These are phyloP conservation scores for Colletotrichum agaves DNA, from an alignment of 2,329 filamentous ascomycete species.

Conservation along the genomic window DNA sequence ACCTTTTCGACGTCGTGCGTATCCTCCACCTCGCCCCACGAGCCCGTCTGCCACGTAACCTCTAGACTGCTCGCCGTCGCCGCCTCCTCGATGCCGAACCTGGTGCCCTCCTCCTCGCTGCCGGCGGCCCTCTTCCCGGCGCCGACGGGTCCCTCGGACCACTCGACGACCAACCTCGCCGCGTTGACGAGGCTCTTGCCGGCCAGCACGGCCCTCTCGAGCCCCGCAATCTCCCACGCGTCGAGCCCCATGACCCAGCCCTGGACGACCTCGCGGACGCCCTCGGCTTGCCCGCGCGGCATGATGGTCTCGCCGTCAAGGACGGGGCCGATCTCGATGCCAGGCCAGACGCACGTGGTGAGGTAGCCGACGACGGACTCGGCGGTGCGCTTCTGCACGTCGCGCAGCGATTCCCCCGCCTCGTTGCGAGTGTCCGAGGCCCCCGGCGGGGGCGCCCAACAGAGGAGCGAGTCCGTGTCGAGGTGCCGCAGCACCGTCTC, in stretches of 20 bases:
- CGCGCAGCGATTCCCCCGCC: slow-evolving; percentile 70
- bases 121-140: slow-evolving; percentile 49
- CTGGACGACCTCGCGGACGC: slow-evolving; percentile 80
- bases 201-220: slow-evolving; percentile 86
- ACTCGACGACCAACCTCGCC: slow-evolving; percentile 82
- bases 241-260: slow-evolving; percentile 80
- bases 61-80: slow-evolving; percentile 82
- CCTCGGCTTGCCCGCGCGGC: slow-evolving; percentile 76
- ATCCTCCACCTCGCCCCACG: slow-evolving; percentile 98
- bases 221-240: slow-evolving; percentile 83
- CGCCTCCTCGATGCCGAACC: slow-evolving; percentile 86
- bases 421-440: slow-evolving; percentile 59
- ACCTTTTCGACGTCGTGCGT: slow-evolving; percentile 97
- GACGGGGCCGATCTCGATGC: slow-evolving; percentile 80
- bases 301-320: slow-evolving; percentile 82
- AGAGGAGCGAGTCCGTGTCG: slow-evolving; percentile 90
- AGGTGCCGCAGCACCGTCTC: slow-evolving; percentile 84
- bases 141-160: slow-evolving; percentile 72
- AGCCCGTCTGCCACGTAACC: slow-evolving; percentile 87
- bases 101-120: slow-evolving; percentile 42
- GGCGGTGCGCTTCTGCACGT: slow-evolving; percentile 76
- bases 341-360: slow-evolving; percentile 82
- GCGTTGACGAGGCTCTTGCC: slow-evolving; percentile 88
- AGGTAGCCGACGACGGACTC: slow-evolving; percentile 78
- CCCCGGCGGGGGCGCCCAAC: slow-evolving; percentile 76